These are phyloP conservation scores for Gossypium lobatum DNA, from an alignment of 441 rosid species.

Conservation along the genomic window DNA sequence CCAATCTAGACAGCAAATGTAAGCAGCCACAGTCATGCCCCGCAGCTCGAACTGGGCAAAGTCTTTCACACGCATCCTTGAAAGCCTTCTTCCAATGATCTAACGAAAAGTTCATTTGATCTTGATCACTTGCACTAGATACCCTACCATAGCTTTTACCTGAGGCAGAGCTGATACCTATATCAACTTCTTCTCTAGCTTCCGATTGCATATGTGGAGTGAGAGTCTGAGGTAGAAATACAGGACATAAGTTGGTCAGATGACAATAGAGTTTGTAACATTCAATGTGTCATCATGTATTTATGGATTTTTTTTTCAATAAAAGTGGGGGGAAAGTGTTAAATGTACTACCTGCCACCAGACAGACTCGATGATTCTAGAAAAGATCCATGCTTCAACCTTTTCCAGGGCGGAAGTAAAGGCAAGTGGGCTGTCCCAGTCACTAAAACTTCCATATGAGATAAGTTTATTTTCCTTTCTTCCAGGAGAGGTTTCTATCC, in stretches of 20 bases:
- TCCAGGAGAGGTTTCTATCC: conserved; percentile 48
- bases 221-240: conserved; percentile 56
- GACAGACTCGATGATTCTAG: conserved; percentile 83
- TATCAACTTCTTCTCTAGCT: conserved; percentile 35
- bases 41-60: conserved; percentile 90
- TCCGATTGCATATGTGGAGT: conserved; percentile 88
- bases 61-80: conserved; percentile 87
- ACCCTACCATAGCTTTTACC: conserved; percentile 41
- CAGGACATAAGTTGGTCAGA: conserved; percentile 21
- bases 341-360: conserved; percentile 94
- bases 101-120: conserved; percentile 65
- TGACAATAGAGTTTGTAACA: not conserved
- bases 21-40: conserved; percentile 96
- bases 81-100: conserved; percentile 92
- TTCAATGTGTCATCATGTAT: not conserved
- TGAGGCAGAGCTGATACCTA: conserved; percentile 32
- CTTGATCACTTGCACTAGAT: conserved; percentile 42
- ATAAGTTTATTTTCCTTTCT: conserved; percentile 37
- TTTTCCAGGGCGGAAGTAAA: conserved; percentile 67
- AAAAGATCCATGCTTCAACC: conserved; percentile 93
- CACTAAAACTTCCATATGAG: conserved; percentile 32
- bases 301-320: too few species aligned
- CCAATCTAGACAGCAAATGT: conserved; percentile 73
- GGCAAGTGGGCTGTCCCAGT: conserved; percentile 55
- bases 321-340: conserved; percentile 3